Evolutionary conservation across 106 monocot genomes (phyloP), one percentile per base, ranked within the genome.

Genomic region (Vanilla planifolia): DNA sequence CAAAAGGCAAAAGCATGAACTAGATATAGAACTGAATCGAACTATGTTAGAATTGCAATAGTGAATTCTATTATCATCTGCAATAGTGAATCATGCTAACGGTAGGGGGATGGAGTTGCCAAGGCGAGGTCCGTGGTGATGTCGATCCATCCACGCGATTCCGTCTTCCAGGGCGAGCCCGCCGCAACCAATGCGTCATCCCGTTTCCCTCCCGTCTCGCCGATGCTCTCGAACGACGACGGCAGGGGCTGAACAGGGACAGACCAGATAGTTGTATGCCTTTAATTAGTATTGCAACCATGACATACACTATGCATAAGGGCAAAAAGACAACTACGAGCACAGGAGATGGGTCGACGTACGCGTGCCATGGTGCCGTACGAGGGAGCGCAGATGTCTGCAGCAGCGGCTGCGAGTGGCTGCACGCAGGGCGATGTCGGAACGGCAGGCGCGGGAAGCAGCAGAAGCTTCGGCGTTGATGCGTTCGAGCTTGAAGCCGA

Each of bases 401-500:
- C 41, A 17, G 22, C 33, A 42, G 26, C 30, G 3, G 29, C 8
- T 3, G 3, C 3, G 3, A n/a, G n/a, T 3, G 35, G 8, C 36
- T 0, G 43, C 35, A n/a, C 3, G 48, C 28, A 37, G 36, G 28
- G 21, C 32, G 28, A 64, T 53, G 70, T 28, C 0, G 72, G 43
- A 37, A 64, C 21, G 0, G 56, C 28, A 4, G 79, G 75, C 14
- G 59, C 21, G 0, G 62, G 83, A 58, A 75, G 74, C 8, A 77
- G 16, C 25, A 69, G 37, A 34, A 68, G 65, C 21, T 39, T 69
- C 16, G 84, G 69, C 4, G 84, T 71, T 15, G 84, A 72, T 59
- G 79, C 65, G 35, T 87, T 80, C 4, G 86, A 95, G 15, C 53
- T 53, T 2, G 87, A 98, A 28, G 80, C 84, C 1, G 88, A 91